Base-by-base conservation (phyloP, 331 rosid genomes). In the Erythrophleum ivorense region DNA sequence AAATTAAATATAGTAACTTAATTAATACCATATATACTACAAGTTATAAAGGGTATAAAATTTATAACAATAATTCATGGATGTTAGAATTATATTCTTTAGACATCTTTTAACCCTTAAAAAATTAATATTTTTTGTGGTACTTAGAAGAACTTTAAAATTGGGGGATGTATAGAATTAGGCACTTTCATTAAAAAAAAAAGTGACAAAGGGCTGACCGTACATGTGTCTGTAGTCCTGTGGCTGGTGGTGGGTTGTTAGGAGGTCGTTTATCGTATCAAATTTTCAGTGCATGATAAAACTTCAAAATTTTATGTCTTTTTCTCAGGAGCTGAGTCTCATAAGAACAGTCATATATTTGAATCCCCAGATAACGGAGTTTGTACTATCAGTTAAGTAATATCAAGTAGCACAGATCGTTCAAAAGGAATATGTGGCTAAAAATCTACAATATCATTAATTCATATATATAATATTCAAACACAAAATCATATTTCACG, bases 211-310 rank as follows among this genome's bases (percentile, higher is more conserved):
- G 31, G 49, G 80, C 9, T 82, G 62, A 59, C 34, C 73, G 14
- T 72, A 83, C 80, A 86, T 29, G 81, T 83, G 88, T 81, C 71
- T 73, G n/a, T 12, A 38, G 46, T 60, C 9, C 18, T 40, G 63
- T 79, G 88, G 87, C 55, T 58, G 59, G 73, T 49, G 11, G 19
- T 66, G 49, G 59, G 84, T 85, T 0, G 86, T 66, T 88, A 86
- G 77, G 76, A 79, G 18, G 62, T 79, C 76, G n/a, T 73, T 64
- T 19, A 19, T 55, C 45, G 40, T 3, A 49, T 50, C 40, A 48
- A 29, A 41, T 58, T 66, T 73, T 16, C 74, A 52, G 34, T 77
- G 66, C 49, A 60, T 24, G 45, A 59, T 50, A 40, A 78, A 73
- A 36, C 71, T 18, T 4, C 45, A 73, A 11, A 38, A 2, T 73